Evolutionary conservation across 805 yeast species (phyloP).

Genomic region (Lachancea thermotolerans): DNA sequence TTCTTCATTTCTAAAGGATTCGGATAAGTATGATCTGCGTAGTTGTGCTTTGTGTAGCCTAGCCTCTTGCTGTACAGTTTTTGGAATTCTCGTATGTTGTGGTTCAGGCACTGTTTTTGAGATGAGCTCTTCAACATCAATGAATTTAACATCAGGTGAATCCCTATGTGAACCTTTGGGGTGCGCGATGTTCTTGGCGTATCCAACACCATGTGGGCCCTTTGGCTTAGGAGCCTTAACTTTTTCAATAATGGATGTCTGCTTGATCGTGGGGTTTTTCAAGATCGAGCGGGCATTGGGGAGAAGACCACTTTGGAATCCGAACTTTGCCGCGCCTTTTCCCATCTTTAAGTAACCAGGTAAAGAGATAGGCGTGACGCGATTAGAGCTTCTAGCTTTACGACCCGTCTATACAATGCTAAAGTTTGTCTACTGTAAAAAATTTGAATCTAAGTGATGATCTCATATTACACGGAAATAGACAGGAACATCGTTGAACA

Average conservation of each 20-base stretch:
- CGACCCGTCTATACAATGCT: too few species aligned
- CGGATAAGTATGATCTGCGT: conserved; percentile 64
- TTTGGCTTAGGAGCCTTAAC: conserved; percentile 40
- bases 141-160: conserved; percentile 44
- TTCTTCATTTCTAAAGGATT: conserved; percentile 53
- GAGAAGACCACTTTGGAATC: conserved; percentile 69
- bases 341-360: conserved; percentile 32
- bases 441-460: background rate
- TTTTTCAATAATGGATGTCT: conserved; percentile 33
- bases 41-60: conserved; percentile 42
- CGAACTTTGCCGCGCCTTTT: conserved; percentile 40
- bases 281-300: conserved; percentile 74
- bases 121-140: conserved; percentile 57
- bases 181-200: conserved; percentile 62
- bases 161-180: conserved; percentile 59
- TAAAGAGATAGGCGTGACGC: background rate
- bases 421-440: too few species aligned
- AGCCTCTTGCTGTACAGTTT: conserved; percentile 23
- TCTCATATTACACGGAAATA: conserved; percentile 8
- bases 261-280: conserved; percentile 55
- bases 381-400: too few species aligned
- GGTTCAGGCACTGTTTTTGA: conserved; percentile 46
- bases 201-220: conserved; percentile 44
- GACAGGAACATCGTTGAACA: conserved; percentile 5
- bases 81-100: conserved; percentile 21